Evolutionary conservation across 345 rosid species (phyloP).

Genomic region (Gossypium arboreum): DNA sequence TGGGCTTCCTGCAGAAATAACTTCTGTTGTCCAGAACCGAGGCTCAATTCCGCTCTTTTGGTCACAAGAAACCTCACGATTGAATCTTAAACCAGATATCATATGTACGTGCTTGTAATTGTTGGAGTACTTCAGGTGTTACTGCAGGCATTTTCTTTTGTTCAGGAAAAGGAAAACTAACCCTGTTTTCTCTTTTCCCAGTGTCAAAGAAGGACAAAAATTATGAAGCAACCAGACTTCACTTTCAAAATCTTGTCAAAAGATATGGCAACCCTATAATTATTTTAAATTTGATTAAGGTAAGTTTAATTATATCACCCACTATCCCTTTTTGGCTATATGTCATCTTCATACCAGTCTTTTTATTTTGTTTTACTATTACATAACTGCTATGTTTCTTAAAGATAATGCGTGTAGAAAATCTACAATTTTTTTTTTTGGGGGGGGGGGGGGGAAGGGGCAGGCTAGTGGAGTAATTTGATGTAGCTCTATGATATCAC

Average conservation of each 20-base stretch:
- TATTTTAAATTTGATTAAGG: constrained; percentile 93
- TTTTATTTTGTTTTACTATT: not conserved
- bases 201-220: constrained; percentile 87
- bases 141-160: constrained; percentile 7
- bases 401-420: constrained; percentile 5
- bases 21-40: constrained; percentile 93
- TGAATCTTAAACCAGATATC: constrained; percentile 95
- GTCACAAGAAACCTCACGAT: constrained; percentile 98
- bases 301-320: constrained; percentile 25
- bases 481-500: constrained; percentile 1
- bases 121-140: constrained; percentile 11
- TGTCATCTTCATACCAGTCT: not conserved
- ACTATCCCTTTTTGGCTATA: constrained; percentile 5
- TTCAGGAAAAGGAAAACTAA: constrained; percentile 14
- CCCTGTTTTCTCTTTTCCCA: constrained; percentile 24
- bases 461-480: not conserved
- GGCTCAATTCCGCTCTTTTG: constrained; percentile 98
- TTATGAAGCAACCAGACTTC: constrained; percentile 91
- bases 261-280: constrained; percentile 97
- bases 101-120: constrained; percentile 55
- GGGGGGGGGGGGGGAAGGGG: not conserved
- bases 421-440: not conserved
- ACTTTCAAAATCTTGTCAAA: constrained; percentile 81
- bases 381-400: constrained; percentile 6
- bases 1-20: constrained; percentile 69